A percentile compares a stretch with the other conserved stretches of the same genome.
Evolutionary conservation across 2,329 filamentous ascomycete genomes (phyloP).

Genomic region (Fusarium ramigenum): DNA sequence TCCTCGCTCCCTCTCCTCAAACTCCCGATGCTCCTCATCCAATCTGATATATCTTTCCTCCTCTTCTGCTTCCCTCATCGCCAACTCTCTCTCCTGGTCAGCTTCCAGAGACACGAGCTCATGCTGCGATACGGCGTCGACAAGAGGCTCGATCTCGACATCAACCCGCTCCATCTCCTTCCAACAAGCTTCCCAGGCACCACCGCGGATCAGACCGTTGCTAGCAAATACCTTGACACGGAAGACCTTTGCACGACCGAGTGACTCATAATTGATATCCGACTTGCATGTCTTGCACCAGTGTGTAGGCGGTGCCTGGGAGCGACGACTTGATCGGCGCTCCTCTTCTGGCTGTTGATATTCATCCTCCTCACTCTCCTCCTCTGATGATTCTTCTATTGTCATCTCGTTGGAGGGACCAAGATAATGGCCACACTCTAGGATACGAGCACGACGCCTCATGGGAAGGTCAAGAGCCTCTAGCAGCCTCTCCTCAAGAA

Average conservation of each 20-base stretch:
- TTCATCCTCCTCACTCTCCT: conserved; percentile 59
- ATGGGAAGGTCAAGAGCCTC: conserved; percentile 78
- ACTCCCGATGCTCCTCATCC: conserved; percentile 38
- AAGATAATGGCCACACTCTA: conserved; percentile 81
- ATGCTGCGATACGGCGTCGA: conserved; percentile 66
- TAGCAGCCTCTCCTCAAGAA: conserved; percentile 79
- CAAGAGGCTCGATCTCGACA: conserved; percentile 84
- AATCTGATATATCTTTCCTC: conserved; percentile 45
- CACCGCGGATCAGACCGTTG: conserved; percentile 91
- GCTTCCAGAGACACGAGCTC: conserved; percentile 67
- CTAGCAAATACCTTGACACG: conserved; percentile 91
- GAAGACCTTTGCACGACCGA: conserved; percentile 68
- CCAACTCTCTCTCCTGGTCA: conserved; percentile 54
- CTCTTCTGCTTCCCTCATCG: conserved; percentile 49
- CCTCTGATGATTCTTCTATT: conserved; percentile 54
- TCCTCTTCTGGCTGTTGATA: conserved; percentile 48
- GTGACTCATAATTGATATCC: conserved; percentile 64
- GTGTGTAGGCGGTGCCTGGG: conserved; percentile 52
- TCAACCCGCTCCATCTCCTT: conserved; percentile 99
- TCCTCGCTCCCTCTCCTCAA: conserved; percentile 44
- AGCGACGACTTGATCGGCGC: conserved; percentile 33
- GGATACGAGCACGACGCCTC: conserved; percentile 70
- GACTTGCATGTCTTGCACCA: conserved; percentile 67
- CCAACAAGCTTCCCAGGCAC: conserved; percentile 94
- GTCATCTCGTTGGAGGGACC: conserved; percentile 64